Conservation (phyloP, 2,329 filamentous ascomycete genomes). For the Fusarium verrucosum region DNA sequence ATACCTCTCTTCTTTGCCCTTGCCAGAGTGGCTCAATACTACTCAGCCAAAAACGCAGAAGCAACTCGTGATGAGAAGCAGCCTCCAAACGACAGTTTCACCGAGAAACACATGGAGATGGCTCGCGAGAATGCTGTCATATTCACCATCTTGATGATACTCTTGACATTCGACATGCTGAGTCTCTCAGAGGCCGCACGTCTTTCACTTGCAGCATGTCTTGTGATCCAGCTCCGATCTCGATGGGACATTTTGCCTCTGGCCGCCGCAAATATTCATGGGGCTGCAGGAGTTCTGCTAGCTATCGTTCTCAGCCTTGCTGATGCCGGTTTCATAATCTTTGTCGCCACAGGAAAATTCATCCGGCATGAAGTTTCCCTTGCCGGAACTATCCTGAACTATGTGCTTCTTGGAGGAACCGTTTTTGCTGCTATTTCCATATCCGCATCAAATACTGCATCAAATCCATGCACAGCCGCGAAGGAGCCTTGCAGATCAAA, state of each 20-base stretch:
- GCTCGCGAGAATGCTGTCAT: constrained; percentile 15
- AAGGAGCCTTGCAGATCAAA: not conserved
- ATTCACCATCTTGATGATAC: constrained; percentile 2
- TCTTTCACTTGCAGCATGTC: constrained; percentile 25
- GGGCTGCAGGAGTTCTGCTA: not conserved
- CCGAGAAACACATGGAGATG: constrained; percentile 12
- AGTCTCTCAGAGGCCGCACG: constrained; percentile 19
- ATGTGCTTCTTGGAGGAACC: constrained; percentile 12
- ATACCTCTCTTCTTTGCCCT: constrained; percentile 31
- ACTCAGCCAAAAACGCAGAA: constrained; percentile 27
- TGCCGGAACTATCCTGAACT: not conserved
- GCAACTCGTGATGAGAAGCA: constrained; percentile 7
- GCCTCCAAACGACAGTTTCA: not conserved
- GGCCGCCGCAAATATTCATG: not conserved
- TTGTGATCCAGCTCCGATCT: constrained; percentile 18
- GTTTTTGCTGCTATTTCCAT: constrained; percentile 5
- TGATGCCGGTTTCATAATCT: constrained; percentile 1
- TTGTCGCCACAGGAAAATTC: not conserved
- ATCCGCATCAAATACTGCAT: not conserved
- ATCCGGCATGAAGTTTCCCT: not conserved
- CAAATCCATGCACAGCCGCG: not conserved
- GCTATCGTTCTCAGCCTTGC: not conserved
- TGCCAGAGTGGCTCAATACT: constrained; percentile 31
- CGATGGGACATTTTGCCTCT: constrained; percentile 1
- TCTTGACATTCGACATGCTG: constrained; percentile 5